A percentile compares a stretch with the other conserved stretches of the same genome.
Evolutionary conservation across 192 early-diverging fungal genomes (phyloP).

Genomic region (Blastocladiella britannica): DNA sequence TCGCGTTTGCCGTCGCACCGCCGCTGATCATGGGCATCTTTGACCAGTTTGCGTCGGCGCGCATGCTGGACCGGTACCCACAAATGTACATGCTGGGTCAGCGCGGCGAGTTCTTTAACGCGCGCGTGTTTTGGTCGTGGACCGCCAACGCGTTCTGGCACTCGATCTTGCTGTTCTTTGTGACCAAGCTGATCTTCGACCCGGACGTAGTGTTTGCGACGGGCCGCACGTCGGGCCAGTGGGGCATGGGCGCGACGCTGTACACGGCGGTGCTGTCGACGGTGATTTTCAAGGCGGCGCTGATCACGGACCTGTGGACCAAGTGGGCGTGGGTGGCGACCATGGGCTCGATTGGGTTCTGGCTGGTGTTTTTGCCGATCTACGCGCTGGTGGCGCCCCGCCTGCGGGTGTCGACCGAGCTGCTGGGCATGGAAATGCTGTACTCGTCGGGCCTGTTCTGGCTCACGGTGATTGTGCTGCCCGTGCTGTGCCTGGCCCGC

Average conservation of each 20-base stretch:
- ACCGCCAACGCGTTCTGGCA: constrained; percentile 80
- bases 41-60: constrained; percentile 79
- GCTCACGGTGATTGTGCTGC: constrained; percentile 67
- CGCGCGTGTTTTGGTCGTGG: constrained; percentile 77
- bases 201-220: constrained; percentile 43
- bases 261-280: constrained; percentile 76
- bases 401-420: constrained; percentile 38
- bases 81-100: constrained; percentile 68
- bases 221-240: constrained; percentile 61
- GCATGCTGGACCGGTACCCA: constrained; percentile 89
- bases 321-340: constrained; percentile 83
- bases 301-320: constrained; percentile 78
- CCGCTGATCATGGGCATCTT: constrained; percentile 94
- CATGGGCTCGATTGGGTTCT: constrained; percentile 70
- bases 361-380: constrained; percentile 69
- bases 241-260: constrained; percentile 73
- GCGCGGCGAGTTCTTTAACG: constrained; percentile 46
- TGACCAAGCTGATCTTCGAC: constrained; percentile 13
- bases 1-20: constrained; percentile 83
- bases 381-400: constrained; percentile 57
- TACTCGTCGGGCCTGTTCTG: constrained; percentile 42
- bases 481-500: constrained; percentile 57
- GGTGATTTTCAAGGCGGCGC: constrained; percentile 72
- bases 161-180: constrained; percentile 27
- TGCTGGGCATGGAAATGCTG: constrained; percentile 20